Evolutionary conservation across 179 eudicot species (phyloP), one percentile per base, ranked within the genome.

Genomic region (Monotropa hypopitys): DNA sequence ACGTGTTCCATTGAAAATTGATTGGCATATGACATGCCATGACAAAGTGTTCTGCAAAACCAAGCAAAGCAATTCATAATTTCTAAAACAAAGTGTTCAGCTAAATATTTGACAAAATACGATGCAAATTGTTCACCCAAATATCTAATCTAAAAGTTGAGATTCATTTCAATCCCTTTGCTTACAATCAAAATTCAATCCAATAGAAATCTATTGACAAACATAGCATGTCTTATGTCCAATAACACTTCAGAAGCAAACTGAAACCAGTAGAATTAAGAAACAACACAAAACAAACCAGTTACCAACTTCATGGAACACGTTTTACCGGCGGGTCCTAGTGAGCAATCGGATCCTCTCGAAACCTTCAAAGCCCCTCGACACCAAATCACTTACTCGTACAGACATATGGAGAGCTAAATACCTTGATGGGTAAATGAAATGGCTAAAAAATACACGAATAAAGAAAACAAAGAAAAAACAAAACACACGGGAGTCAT

Each of bases 391-490:
- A 66, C 68, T 74, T 26, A 33, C 50, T 42, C 3, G 38, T 10
- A 1, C 18, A 28, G 9, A 6, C 28, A 65, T 43, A 65, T 6
- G 21, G 13, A 77, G 46, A 59, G 33, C 28, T 1, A 45, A 33
- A 42, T 50, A 84, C 84, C 83, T 78, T 82, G 79, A 82, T 18
- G 76, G 82, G 75, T 21, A 76, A 70, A 35, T n/a, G n/a, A n/a
- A n/a, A n/a, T n/a, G n/a, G n/a, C n/a, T n/a, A n/a, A n/a, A n/a
- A n/a, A n/a, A n/a, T n/a, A n/a, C n/a, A n/a, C n/a, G n/a, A n/a
- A n/a, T n/a, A n/a, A n/a, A n/a, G n/a, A n/a, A n/a, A n/a, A n/a
- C n/a, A n/a, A n/a, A n/a, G n/a, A n/a, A n/a, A n/a, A n/a, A n/a
- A n/a, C n/a, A n/a, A n/a, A n/a, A n/a, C n/a, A n/a, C n/a, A n/a